These are phyloP conservation scores for Litchi chinensis DNA, from an alignment of 345 rosid genomes.

Conservation along the genomic window DNA sequence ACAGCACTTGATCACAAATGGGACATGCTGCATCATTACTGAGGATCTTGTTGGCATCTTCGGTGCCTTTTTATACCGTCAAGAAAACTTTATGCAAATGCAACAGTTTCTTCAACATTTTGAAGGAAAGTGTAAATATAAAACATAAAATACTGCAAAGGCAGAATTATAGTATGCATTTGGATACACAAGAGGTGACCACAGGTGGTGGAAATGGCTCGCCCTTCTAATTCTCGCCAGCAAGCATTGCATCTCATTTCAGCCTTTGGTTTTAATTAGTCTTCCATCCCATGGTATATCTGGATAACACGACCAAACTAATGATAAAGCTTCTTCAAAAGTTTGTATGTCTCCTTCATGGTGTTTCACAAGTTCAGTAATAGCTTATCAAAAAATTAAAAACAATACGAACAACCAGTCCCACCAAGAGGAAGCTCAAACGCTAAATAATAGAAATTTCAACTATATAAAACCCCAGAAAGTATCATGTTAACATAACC, in stretches of 20 bases:
- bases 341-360: not conserved
- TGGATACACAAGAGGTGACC: slow-evolving; percentile 94
- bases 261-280: slow-evolving; percentile 26
- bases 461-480: too few species aligned
- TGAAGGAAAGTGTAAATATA: slow-evolving; percentile 3
- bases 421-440: not conserved
- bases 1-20: slow-evolving; percentile 92
- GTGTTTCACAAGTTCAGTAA: not conserved
- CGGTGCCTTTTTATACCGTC: slow-evolving; percentile 65
- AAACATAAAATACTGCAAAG: not conserved
- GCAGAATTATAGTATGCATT: slow-evolving; percentile 11
- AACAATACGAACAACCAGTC: not conserved
- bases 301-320: slow-evolving; percentile 5
- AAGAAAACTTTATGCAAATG: slow-evolving; percentile 33
- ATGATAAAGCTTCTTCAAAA: slow-evolving; percentile 6
- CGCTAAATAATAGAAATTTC: too few species aligned
- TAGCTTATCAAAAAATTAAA: not conserved
- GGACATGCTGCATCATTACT: slow-evolving; percentile 90
- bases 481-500: too few species aligned
- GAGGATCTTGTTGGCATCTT: slow-evolving; percentile 91
- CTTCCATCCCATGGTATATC: not conserved
- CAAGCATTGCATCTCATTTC: slow-evolving; percentile 96
- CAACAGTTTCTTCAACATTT: too few species aligned
- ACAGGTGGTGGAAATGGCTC: slow-evolving; percentile 85
- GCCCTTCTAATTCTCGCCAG: slow-evolving; percentile 95